Conservation (phyloP, 257 asterid genomes). For the Lantana camara region DNA sequence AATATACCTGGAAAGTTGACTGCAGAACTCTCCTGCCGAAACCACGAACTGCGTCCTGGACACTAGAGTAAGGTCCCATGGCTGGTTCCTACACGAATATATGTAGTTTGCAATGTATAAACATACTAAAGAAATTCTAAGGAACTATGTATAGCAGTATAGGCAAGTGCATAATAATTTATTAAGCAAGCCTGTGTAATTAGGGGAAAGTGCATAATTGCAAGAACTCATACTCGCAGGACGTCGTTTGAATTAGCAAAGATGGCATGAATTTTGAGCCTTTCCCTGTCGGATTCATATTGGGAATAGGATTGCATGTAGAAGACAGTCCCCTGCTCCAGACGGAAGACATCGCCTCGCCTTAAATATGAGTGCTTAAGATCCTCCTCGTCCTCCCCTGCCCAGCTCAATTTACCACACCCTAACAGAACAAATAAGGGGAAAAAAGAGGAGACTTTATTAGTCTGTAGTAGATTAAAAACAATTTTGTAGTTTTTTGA, state of each 20-base stretch:
- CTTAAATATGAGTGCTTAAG: conserved; percentile 33
- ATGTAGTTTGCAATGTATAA: neutral
- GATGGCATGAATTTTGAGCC: conserved; percentile 72
- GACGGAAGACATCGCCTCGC: conserved; percentile 74
- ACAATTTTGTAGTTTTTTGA: no score
- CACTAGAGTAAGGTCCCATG: conserved; percentile 58
- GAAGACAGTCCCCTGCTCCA: conserved; percentile 62
- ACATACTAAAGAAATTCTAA: no score
- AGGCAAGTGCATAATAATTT: neutral
- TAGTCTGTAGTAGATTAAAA: no score
- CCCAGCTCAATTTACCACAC: conserved; percentile 73
- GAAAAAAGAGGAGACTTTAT: no score
- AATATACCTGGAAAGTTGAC: conserved; percentile 60
- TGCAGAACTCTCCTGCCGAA: conserved; percentile 66
- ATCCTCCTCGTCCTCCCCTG: conserved; percentile 46
- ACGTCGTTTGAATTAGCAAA: conserved; percentile 47
- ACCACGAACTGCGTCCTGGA: conserved; percentile 72
- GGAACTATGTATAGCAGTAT: neutral
- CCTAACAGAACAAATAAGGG: conserved; percentile 39
- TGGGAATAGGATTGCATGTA: conserved; percentile 65
- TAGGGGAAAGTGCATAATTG: no score
- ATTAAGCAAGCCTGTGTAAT: no score
- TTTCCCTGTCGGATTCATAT: conserved; percentile 36
- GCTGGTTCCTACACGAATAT: conserved; percentile 43
- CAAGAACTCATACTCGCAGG: conserved; percentile 33